Conservation (phyloP, 2,329 filamentous ascomycete genomes). For the Pseudonectria buxi region DNA sequence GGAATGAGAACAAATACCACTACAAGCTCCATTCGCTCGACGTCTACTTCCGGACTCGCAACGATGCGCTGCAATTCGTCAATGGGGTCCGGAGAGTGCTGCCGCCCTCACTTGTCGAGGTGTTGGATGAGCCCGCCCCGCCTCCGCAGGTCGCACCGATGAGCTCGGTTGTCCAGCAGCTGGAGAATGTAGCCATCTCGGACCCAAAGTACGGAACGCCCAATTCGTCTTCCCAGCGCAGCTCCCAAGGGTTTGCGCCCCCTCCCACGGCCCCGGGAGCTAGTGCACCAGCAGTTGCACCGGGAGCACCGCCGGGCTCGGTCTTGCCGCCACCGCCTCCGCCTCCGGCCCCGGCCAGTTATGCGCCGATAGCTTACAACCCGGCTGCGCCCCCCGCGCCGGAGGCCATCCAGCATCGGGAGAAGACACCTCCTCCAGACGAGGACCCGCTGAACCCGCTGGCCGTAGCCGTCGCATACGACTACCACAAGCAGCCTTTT, state of each 20-base stretch:
- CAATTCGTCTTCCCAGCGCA: slow-evolving; percentile 12
- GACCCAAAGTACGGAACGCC: slow-evolving; percentile 41
- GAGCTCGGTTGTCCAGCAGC: slow-evolving; percentile 65
- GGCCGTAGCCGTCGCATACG: slow-evolving; percentile 49
- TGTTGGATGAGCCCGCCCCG: slow-evolving; percentile 57
- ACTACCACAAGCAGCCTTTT: slow-evolving; percentile 48
- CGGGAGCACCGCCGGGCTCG: no score
- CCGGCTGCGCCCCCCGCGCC: slow-evolving; percentile 71
- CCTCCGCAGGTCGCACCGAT: slow-evolving; percentile 43
- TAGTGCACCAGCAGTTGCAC: no score
- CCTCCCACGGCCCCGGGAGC: slow-evolving; percentile 17
- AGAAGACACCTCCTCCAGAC: slow-evolving; percentile 73
- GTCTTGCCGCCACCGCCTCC: slow-evolving; percentile 24
- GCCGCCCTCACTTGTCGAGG: slow-evolving; percentile 52
- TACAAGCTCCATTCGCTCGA: slow-evolving; percentile 71
- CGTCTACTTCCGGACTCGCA: slow-evolving; percentile 72
- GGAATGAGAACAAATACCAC: slow-evolving; percentile 71
- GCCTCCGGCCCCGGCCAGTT: slow-evolving; percentile 33
- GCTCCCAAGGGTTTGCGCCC: slow-evolving; percentile 14
- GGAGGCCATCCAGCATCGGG: slow-evolving; percentile 63
- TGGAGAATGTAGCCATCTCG: slow-evolving; percentile 65
- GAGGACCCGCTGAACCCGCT: slow-evolving; percentile 55
- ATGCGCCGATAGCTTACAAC: slow-evolving; percentile 67
- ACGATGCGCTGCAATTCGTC: slow-evolving; percentile 64
- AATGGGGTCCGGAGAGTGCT: slow-evolving; percentile 61